Conservation (phyloP, 345 rosid species). For the Lepidium sativum region DNA sequence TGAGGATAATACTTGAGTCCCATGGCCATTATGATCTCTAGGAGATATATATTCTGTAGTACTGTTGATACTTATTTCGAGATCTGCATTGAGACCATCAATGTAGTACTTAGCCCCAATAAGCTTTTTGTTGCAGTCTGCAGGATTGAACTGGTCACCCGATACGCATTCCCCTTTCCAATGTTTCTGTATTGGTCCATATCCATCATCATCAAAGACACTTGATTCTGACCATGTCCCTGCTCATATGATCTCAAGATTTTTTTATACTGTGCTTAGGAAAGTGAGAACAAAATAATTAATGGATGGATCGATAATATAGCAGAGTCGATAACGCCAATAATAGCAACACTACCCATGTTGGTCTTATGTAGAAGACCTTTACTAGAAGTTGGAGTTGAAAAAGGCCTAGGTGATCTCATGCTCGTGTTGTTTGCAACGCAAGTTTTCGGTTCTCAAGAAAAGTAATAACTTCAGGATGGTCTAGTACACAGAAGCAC, state of each 20-base stretch:
- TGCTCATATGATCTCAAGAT: not conserved
- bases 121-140: constrained; percentile 39
- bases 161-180: constrained; percentile 43
- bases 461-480: constrained; percentile 27
- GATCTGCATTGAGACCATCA: constrained; percentile 35
- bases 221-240: constrained; percentile 29
- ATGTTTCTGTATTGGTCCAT: constrained; percentile 31
- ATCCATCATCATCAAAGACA: constrained; percentile 31
- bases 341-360: constrained; percentile 24
- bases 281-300: not conserved
- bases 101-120: constrained; percentile 45
- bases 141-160: constrained; percentile 22
- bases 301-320: not conserved
- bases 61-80: constrained; percentile 28
- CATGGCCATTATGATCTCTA: constrained; percentile 45
- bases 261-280: not conserved
- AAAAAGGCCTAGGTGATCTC: constrained; percentile 34
- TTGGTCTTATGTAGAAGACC: constrained; percentile 16
- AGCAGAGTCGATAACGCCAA: constrained; percentile 32
- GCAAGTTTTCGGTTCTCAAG: constrained; percentile 23
- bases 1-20: constrained; percentile 46
- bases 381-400: constrained; percentile 19
- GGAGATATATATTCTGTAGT: constrained; percentile 35
- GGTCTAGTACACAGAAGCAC: constrained; percentile 16
- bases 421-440: constrained; percentile 37